Evolutionary conservation across 441 rosid genomes (phyloP), one percentile per base, ranked within the genome.

Genomic region (Isatis lusitanica): DNA sequence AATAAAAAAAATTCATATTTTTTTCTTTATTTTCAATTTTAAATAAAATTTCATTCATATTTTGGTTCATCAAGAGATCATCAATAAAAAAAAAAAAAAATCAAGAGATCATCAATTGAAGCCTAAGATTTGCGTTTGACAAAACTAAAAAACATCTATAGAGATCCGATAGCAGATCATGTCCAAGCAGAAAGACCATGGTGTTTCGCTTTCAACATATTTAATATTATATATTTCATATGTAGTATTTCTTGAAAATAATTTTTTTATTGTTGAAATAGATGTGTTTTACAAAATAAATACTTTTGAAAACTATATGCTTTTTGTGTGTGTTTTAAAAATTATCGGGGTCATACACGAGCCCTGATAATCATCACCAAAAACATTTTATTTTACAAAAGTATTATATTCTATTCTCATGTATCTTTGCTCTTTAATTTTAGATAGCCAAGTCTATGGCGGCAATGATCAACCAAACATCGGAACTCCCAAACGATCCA

Each of bases 361-460:
- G 15, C 61, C 31, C 7, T 50, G n/a, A 38, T 35, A 21, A 52
- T 38, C 3, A 8, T 51, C 10, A n/a, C 9, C 4, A 3, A 15
- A 0, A 31, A 17, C 1, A 11, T 47, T 64, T 21, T 51, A 61
- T 46, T 62, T 46, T 46, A 15, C 9, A 7, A 50, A 21, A 50
- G 1, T 47, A 70, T 21, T 21, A 21, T 21, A 21, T 43, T 39
- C 61, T 48, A 3, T 57, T 67, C 55, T 51, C 21, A 66, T 33
- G 57, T 16, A 58, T 10, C 26, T 43, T 52, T 61, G 15, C 21
- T 53, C 0, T 68, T 5, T 10, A 9, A 15, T 6, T 56, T 18
- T 58, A 76, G 98, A 74, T 91, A 77, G 86, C 87, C 0, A 88
- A 81, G 68, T 81, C 85, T 4, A 70, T 91, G 79, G 91, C 86